Evolutionary conservation across 129 eudicot genomes (phyloP).

Genomic region (Chrysanthemum makinoi): DNA sequence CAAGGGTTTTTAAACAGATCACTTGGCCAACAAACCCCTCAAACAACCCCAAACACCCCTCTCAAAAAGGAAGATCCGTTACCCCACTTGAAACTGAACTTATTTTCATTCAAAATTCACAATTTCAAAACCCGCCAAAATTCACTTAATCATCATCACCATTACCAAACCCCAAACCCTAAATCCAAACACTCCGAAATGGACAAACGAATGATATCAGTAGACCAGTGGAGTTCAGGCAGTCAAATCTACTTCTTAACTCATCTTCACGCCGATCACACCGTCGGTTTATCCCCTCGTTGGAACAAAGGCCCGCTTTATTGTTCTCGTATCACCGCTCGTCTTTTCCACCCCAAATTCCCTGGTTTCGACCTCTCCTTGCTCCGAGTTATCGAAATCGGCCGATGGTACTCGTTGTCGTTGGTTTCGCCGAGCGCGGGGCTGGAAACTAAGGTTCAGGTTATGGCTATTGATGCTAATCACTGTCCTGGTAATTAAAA

Average conservation of each 20-base stretch:
- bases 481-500: slow-evolving; percentile 67
- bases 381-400: slow-evolving; percentile 55
- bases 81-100: too few species aligned
- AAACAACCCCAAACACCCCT: too few species aligned
- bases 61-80: too few species aligned
- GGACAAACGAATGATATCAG: slow-evolving; percentile 86
- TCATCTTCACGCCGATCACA: slow-evolving; percentile 93
- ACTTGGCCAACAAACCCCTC: too few species aligned
- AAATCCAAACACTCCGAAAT: slow-evolving; percentile 18
- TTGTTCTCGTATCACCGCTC: slow-evolving; percentile 78
- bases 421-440: slow-evolving; percentile 43
- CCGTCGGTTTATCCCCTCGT: slow-evolving; percentile 65
- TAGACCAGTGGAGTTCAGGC: slow-evolving; percentile 69
- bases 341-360: slow-evolving; percentile 73
- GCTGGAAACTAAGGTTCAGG: slow-evolving; percentile 31
- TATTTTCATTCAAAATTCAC: too few species aligned
- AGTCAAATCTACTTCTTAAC: slow-evolving; percentile 82
- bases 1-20: too few species aligned
- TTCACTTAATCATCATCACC: too few species aligned
- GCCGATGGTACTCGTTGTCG: slow-evolving; percentile 54
- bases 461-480: slow-evolving; percentile 73
- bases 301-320: slow-evolving; percentile 68
- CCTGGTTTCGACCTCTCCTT: slow-evolving; percentile 58
- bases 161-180: too few species aligned
- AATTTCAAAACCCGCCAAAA: too few species aligned